These are phyloP conservation scores for Apiospora saccharicola DNA, from an alignment of 2,329 filamentous ascomycete genomes.

Conservation along the genomic window DNA sequence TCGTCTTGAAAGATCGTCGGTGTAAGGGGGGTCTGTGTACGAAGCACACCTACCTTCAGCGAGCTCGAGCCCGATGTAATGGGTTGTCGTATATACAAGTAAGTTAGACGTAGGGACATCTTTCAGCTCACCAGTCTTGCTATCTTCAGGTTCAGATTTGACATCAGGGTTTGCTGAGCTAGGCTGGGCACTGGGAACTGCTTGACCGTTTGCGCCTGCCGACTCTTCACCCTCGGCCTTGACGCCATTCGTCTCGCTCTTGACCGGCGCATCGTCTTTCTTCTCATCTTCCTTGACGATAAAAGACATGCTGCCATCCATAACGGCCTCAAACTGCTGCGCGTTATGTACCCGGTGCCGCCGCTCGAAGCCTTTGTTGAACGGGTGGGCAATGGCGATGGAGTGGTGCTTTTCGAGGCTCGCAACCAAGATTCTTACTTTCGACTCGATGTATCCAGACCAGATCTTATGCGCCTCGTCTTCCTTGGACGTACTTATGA, in stretches of 20 bases:
- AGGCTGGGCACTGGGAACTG: slow-evolving; percentile 7
- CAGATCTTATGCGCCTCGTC: slow-evolving; percentile 87
- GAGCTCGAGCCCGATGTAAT: slow-evolving; percentile 90
- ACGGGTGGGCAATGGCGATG: slow-evolving; percentile 86
- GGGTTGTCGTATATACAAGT: slow-evolving; percentile 85
- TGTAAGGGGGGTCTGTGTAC: slow-evolving; percentile 6
- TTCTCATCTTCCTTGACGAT: slow-evolving; percentile 45
- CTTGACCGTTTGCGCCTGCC: slow-evolving; percentile 10
- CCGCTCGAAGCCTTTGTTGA: slow-evolving; percentile 91
- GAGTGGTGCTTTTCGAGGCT: slow-evolving; percentile 82
- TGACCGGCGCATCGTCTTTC: slow-evolving; percentile 38
- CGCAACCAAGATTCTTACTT: slow-evolving; percentile 84
- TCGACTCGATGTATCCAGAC: slow-evolving; percentile 93
- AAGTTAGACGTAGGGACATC: slow-evolving; percentile 37
- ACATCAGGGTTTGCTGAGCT: slow-evolving; percentile 26
- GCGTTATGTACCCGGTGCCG: slow-evolving; percentile 72
- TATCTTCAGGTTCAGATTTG: slow-evolving; percentile 37
- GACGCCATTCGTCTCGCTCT: slow-evolving; percentile 41
- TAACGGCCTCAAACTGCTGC: slow-evolving; percentile 59
- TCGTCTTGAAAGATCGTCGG: neutral
- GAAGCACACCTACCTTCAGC: slow-evolving; percentile 66
- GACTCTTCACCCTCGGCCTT: slow-evolving; percentile 51
- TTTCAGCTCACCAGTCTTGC: slow-evolving; percentile 36
- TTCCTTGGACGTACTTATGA: slow-evolving; percentile 81
- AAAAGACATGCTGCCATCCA: slow-evolving; percentile 60